phyloP scores from a whole-genome alignment of 352 stramenopile genomes.

The Plasmopara viticola region DNA sequence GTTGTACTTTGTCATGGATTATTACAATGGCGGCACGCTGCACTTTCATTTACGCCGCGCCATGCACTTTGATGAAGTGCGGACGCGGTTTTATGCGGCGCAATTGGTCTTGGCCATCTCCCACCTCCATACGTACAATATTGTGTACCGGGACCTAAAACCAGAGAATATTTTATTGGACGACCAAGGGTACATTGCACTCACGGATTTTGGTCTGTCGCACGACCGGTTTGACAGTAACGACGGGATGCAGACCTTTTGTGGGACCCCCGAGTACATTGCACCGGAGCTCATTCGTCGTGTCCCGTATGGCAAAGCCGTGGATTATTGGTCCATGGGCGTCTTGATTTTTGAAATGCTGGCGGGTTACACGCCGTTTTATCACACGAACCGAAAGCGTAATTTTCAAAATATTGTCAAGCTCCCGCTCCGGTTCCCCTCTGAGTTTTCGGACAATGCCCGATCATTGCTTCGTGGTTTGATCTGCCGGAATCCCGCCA shows the following conservation, averaged over 20 bases:
- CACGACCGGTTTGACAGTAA: conserved; percentile 73
- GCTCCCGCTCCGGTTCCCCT: conserved; percentile 60
- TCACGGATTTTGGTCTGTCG: conserved; percentile 87
- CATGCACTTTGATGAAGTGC: conserved; percentile 60
- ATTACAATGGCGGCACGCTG: conserved; percentile 81
- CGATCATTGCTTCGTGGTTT: conserved; percentile 65
- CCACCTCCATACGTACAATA: conserved; percentile 80
- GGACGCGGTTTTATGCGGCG: conserved; percentile 71
- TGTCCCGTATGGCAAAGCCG: conserved; percentile 62
- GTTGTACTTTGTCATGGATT: conserved; percentile 88
- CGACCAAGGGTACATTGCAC: conserved; percentile 72
- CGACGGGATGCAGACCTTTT: conserved; percentile 76
- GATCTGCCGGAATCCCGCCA: conserved; percentile 67
- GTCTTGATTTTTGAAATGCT: conserved; percentile 85
- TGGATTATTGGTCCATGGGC: conserved; percentile 88
- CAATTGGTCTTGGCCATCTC: conserved; percentile 77
- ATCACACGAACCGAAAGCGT: conserved; percentile 64
- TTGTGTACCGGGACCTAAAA: conserved; percentile 85
- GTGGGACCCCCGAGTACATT: conserved; percentile 82
- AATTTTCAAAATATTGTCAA: conserved; percentile 88
- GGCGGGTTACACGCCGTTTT: conserved; percentile 73
- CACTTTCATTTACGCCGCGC: conserved; percentile 75
- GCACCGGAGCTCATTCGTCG: conserved; percentile 72
- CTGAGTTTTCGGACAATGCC: conserved; percentile 71
- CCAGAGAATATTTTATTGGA: conserved; percentile 85